Evolutionary conservation across 495 filamentous ascomycete species (phyloP), one percentile per base, ranked within the genome.

Genomic region (Trypethelium eluteriae): DNA sequence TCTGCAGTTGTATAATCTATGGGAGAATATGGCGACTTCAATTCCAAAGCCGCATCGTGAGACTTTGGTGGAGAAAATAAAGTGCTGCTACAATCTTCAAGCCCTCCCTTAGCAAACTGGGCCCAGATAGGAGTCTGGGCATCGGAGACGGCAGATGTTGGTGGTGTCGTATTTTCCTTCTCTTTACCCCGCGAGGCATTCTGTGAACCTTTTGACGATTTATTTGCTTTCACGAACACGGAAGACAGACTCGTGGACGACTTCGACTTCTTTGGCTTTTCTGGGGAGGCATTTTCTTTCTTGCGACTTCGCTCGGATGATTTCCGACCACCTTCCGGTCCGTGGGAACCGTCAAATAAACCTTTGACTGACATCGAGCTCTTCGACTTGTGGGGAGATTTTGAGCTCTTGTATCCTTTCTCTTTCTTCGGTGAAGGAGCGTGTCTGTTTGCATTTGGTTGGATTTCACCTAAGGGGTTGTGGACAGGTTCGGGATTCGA

Each of bases 191-290:
- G 57, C 3, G 2, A 39, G 73, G 39, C 72, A 74, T 62, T 74
- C 70, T 72, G 79, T 38, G 82, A 67, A 64, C 81, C 83, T 74
- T 86, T 88, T 12, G 81, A 79, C 10, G 84, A 71, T 25, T 68
- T 82, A 68, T 85, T 88, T 25, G 84, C 83, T 49, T 85, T 81
- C 25, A 77, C 81, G 62, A 88, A 81, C 10, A 90, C 83, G 3
- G 81, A 86, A 0, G 85, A 83, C 3, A 96, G 79, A 72, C 89
- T 93, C 59, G 89, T 92, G 3, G 89, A 82, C 0, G 92, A 95
- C 71, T 95, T 96, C 18, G 85, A 83, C 80, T 93, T 95, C 76
- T 92, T 93, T 6, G 88, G 86, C 66, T 85, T 88, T 47, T 74
- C 75, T 2, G 78, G 73, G 3, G 70, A 70, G n/a, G 75, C 74